These are phyloP conservation scores for Puccinia hordei DNA, from an alignment of 1,284 basidiomycete genomes.

Conservation along the genomic window DNA sequence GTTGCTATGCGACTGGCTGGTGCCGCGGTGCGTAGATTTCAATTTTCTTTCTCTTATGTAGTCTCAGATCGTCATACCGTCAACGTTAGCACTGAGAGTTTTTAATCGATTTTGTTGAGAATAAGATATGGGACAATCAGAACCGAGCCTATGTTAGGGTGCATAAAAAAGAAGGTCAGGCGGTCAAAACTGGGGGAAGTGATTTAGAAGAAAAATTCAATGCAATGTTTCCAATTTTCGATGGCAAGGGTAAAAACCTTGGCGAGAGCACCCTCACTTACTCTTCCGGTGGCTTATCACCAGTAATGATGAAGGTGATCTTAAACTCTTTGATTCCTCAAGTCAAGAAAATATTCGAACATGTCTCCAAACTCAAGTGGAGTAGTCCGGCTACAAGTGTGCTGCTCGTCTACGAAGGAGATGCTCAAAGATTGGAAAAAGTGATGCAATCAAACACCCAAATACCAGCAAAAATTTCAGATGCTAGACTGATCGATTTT, in stretches of 20 bases:
- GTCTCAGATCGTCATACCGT: not conserved
- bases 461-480: not conserved
- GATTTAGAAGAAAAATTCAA: constrained; percentile 17
- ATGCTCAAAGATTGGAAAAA: not conserved
- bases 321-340: constrained; percentile 8
- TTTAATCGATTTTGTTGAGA: not conserved
- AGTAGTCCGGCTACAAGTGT: not conserved
- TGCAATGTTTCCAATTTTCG: not conserved
- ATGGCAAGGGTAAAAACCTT: not conserved
- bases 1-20: not conserved
- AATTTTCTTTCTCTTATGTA: not conserved
- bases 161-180: not conserved
- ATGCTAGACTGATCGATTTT: constrained; percentile 3
- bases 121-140: not conserved
- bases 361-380: not conserved
- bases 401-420: constrained; percentile 1
- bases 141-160: not conserved
- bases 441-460: not conserved
- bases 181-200: not conserved
- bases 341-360: not conserved
- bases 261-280: not conserved
- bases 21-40: not conserved
- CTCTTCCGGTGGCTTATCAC: not conserved
- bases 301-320: not conserved
- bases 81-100: not conserved